Evolutionary conservation across 306 rosid species (phyloP), one percentile per base, ranked within the genome.

Genomic region (Hippophae tibetana): DNA sequence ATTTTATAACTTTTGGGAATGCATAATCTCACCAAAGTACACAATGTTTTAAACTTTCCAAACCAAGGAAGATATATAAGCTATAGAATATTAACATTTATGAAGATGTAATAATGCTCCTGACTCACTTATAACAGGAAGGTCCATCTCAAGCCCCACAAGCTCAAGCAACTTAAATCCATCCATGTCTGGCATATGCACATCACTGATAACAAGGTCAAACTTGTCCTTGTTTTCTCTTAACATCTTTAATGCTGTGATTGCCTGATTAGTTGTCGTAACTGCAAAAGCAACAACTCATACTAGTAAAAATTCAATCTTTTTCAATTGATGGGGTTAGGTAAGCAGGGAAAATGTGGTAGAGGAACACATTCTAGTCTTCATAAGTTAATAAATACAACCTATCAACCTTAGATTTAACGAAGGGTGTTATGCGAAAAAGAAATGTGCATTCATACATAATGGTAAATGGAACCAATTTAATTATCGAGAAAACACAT

Each of bases 111-210:
- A 38, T 8, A 44, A 44, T 61, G 65, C 43, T 68, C 14, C 11
- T 31, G 26, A 52, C 86, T 82, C 72, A 93, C 99, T 93, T 73
- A 93, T 88, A 67, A 93, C 99, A 55, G 99, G 99, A 64, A 93
- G 95, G 80, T 89, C 99, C 99, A 93, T 93, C 72, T 93, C 99
- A 59, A 93, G 94, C 54, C 99, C 97, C 26, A 93, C 90, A 47
- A 84, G 94, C 79, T 93, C 99, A 61, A 93, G 95, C 60, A 93
- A 77, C 86, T 89, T 93, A 71, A 93, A 93, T 69, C 99, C 99
- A 78, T 93, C 99, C 99, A 93, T 93, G 77, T 93, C 97, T 42
- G 99, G 99, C 99, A 93, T 93, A 61, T 93, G 94, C 13, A 93
- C 99, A 70, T 89, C 99, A 61, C 97, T 93, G 78, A 89, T 93